Evolutionary conservation across 176 grass and related monocot genomes (phyloP).

Genomic region (Bonia amplexicaulis): DNA sequence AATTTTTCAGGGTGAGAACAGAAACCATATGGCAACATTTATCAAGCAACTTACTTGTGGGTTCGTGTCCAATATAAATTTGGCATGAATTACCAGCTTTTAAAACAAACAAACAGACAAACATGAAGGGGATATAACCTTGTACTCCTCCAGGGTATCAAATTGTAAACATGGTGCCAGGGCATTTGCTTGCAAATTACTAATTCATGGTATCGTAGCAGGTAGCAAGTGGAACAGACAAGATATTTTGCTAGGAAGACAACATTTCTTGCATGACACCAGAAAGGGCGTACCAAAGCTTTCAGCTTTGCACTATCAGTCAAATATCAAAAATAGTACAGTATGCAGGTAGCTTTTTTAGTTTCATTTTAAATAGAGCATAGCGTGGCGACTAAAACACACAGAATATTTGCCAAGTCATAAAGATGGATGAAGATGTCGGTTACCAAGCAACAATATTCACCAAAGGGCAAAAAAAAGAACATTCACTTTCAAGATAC

Average conservation of each 20-base stretch:
- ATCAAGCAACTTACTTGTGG: background rate
- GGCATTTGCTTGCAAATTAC: background rate
- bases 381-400: background rate
- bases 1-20: background rate
- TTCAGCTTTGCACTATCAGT: background rate
- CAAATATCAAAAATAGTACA: background rate
- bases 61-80: background rate
- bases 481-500: background rate
- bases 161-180: background rate
- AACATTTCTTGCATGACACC: background rate
- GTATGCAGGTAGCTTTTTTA: background rate
- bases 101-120: background rate
- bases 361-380: background rate
- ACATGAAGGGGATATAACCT: background rate
- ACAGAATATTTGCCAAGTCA: background rate
- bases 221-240: background rate
- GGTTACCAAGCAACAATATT: background rate
- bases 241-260: background rate
- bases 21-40: conserved; percentile 1
- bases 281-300: background rate
- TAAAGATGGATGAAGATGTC: background rate
- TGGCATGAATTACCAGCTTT: background rate
- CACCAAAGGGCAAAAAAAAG: background rate
- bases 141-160: background rate
- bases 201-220: background rate